A percentile compares a stretch with the other conserved stretches of the same genome.
phyloP scores from a whole-genome alignment of 176 grass and related monocot species.

The Carex parvula region DNA sequence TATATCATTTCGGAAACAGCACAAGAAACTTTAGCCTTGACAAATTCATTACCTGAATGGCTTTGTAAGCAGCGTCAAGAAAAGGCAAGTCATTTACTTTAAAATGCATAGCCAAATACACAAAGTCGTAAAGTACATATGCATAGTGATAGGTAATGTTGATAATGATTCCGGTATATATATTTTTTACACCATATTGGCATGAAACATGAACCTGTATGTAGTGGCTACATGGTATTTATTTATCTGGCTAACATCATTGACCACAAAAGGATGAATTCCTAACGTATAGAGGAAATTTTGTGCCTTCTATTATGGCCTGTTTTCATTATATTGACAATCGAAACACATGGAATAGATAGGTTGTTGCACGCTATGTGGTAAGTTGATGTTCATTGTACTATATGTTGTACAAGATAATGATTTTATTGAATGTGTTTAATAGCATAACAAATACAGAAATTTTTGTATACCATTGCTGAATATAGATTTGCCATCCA shows the following conservation, averaged over 20 bases:
- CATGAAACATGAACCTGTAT: background rate
- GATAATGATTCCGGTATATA: background rate
- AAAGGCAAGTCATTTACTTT: constrained; percentile 50
- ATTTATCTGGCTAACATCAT: background rate
- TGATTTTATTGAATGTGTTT: background rate
- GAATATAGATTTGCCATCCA: background rate
- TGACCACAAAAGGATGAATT: background rate
- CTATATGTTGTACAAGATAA: background rate
- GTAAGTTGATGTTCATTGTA: background rate
- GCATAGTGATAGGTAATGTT: background rate
- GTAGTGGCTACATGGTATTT: background rate
- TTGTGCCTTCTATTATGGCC: too few relatives aligned
- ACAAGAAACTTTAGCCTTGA: constrained; percentile 53
- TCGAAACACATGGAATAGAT: background rate
- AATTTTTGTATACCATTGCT: background rate
- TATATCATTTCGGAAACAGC: constrained; percentile 69
- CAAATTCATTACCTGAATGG: constrained; percentile 87
- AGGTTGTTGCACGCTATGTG: background rate
- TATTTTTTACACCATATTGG: background rate
- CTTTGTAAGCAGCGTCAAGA: constrained; percentile 83
- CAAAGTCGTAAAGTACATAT: background rate
- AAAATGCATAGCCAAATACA: constrained; percentile 2
- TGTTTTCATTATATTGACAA: background rate
- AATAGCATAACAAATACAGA: background rate
- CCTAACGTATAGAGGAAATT: background rate